Conservation (phyloP, 768 basidiomycete species). For the Rhodocollybia butyracea region DNA sequence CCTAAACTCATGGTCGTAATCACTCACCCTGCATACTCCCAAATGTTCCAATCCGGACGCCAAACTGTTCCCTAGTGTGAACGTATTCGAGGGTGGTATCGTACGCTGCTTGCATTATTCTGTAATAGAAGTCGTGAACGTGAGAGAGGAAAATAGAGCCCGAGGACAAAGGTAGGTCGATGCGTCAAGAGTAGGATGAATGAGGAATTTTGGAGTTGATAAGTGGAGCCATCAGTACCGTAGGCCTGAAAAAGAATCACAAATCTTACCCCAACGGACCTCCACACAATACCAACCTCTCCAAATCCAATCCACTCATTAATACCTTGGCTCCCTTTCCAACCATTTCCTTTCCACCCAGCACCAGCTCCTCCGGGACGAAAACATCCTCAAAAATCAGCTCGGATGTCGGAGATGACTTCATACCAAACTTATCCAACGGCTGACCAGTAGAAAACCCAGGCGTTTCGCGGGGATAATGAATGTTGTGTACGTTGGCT, state of each 20-base stretch:
- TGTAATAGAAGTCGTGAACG: too few species aligned
- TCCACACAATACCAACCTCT: slow-evolving; percentile 87
- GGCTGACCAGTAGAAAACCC: slow-evolving; percentile 91
- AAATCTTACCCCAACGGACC: slow-evolving; percentile 79
- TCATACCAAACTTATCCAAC: slow-evolving; percentile 95
- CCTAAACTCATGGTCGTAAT: too few species aligned
- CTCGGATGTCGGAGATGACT: slow-evolving; percentile 94
- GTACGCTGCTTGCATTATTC: slow-evolving; percentile 92
- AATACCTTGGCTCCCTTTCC: slow-evolving; percentile 83
- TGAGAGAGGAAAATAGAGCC: background rate
- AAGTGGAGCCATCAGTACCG: too few species aligned
- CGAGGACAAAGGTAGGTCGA: slow-evolving; percentile 10
- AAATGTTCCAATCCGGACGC: slow-evolving; percentile 82
- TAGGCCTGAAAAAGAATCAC: too few species aligned
- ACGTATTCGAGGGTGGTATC: slow-evolving; percentile 85
- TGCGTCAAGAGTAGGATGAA: background rate
- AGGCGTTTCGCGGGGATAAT: slow-evolving; percentile 73
- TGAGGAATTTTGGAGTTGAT: too few species aligned
- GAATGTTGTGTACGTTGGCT: slow-evolving; percentile 76
- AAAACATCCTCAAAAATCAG: slow-evolving; percentile 88
- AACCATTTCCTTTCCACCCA: slow-evolving; percentile 63
- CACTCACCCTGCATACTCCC: slow-evolving; percentile 92
- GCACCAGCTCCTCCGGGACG: slow-evolving; percentile 56
- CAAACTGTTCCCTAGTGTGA: slow-evolving; percentile 91
- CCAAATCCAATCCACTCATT: slow-evolving; percentile 93